phyloP scores from a whole-genome alignment of 495 filamentous ascomycete species.

The Aspergillus sparsus region DNA sequence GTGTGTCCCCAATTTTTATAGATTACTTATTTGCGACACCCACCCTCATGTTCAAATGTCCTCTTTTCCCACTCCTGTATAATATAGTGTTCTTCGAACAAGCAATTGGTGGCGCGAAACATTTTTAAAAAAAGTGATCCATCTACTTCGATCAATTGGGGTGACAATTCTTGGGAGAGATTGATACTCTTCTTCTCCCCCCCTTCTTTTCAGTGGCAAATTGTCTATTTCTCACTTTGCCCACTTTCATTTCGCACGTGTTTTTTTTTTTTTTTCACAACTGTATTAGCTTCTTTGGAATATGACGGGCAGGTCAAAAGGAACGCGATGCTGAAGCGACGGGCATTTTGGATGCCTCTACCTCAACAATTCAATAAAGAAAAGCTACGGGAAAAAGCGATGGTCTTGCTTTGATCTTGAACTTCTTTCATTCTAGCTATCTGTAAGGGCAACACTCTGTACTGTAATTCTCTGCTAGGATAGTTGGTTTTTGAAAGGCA shows the following conservation, averaged over 20 bases:
- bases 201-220: conserved; percentile 3
- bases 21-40: conserved; percentile 19
- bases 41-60: conserved; percentile 18
- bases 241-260: conserved; percentile 13
- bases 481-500: conserved; percentile 16
- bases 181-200: conserved; percentile 17
- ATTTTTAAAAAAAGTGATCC: conserved; percentile 26
- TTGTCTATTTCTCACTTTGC: conserved; percentile 5
- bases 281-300: conserved; percentile 16
- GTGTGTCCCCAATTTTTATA: conserved; percentile 14
- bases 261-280: conserved; percentile 16
- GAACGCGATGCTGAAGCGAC: conserved; percentile 17
- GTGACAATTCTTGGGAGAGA: conserved; percentile 15
- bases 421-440: conserved; percentile 12
- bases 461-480: conserved; percentile 27
- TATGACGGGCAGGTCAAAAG: conserved; percentile 19
- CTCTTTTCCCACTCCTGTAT: conserved; percentile 27
- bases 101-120: conserved; percentile 23
- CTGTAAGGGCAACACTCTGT: conserved; percentile 17
- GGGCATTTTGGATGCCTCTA: conserved; percentile 6
- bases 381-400: conserved; percentile 26
- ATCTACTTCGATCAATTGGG: conserved; percentile 13
- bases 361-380: conserved; percentile 16
- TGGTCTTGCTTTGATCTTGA: conserved; percentile 16
- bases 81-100: conserved; percentile 23